Conservation (phyloP, 2,329 filamentous ascomycete genomes). For the Graphiopsis chlorocephala region DNA sequence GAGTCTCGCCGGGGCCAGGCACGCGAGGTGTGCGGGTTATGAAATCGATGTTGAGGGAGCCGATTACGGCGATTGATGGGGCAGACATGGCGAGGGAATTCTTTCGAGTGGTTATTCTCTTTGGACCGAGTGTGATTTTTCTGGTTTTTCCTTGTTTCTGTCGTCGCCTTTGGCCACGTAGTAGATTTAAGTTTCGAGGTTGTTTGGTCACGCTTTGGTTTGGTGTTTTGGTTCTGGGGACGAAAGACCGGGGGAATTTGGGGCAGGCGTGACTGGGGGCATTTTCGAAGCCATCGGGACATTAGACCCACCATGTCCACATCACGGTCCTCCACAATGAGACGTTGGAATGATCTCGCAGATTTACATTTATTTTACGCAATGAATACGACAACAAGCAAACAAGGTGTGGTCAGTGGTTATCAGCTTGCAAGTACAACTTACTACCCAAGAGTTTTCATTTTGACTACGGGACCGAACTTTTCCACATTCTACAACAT, state of each 20-base stretch:
- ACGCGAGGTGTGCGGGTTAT: slow-evolving; percentile 83
- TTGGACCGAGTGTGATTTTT: neutral
- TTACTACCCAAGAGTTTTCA: neutral
- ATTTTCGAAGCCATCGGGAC: neutral
- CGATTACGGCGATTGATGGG: slow-evolving; percentile 71
- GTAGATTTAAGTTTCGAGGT: neutral
- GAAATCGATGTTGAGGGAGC: slow-evolving; percentile 92
- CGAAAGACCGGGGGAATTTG: slow-evolving; percentile 10
- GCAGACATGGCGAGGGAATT: neutral
- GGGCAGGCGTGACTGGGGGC: neutral
- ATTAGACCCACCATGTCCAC: slow-evolving; percentile 1
- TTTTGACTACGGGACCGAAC: neutral
- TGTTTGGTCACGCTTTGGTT: neutral
- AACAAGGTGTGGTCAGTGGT: neutral
- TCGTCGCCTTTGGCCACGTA: neutral
- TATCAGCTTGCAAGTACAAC: neutral
- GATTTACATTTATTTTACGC: neutral
- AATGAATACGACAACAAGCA: neutral
- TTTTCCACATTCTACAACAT: neutral
- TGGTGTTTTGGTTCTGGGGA: neutral
- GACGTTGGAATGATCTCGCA: neutral
- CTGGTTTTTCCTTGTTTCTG: neutral
- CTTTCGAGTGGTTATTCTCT: neutral
- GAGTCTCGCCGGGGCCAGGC: slow-evolving; percentile 80
- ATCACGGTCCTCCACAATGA: neutral